These are phyloP conservation scores for Lentinula detonsa DNA, from an alignment of 768 basidiomycete genomes.

Conservation along the genomic window DNA sequence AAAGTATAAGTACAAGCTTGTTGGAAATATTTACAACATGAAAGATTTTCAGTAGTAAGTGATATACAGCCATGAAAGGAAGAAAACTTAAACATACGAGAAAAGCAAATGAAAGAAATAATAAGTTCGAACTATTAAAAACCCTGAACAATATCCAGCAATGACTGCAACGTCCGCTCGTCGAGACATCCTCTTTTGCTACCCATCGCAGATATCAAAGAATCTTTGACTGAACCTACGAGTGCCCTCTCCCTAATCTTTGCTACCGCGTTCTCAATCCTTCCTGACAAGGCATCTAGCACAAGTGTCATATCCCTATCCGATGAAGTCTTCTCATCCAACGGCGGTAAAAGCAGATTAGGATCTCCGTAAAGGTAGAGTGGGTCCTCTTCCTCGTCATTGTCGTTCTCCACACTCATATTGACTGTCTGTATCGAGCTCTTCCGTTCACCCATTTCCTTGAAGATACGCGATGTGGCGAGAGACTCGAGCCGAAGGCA, in stretches of 20 bases:
- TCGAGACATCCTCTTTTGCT: constrained; percentile 4
- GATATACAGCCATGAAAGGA: not conserved
- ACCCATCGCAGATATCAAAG: constrained; percentile 1
- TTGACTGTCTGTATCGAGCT: constrained; percentile 30
- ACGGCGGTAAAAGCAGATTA: constrained; percentile 51
- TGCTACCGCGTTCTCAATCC: constrained; percentile 6
- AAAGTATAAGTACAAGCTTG: not conserved
- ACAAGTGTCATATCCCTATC: constrained; percentile 6
- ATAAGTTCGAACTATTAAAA: not conserved
- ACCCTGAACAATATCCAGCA: constrained; percentile 3
- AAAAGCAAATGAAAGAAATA: not conserved
- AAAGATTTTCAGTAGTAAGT: not conserved
- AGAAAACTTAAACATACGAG: not conserved
- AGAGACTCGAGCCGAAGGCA: constrained; percentile 79
- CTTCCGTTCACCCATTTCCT: constrained; percentile 36
- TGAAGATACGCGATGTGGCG: constrained; percentile 56
- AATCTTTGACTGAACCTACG: not conserved
- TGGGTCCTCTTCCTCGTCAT: constrained; percentile 20
- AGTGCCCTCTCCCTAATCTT: constrained; percentile 12
- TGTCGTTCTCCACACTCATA: constrained; percentile 6
- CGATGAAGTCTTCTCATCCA: constrained; percentile 9
- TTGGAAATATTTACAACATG: not conserved
- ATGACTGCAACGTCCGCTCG: constrained; percentile 7
- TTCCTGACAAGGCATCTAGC: constrained; percentile 4
- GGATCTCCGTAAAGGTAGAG: constrained; percentile 53